phyloP scores from a whole-genome alignment of 2,329 filamentous ascomycete genomes.

The Ilyonectria sp. region DNA sequence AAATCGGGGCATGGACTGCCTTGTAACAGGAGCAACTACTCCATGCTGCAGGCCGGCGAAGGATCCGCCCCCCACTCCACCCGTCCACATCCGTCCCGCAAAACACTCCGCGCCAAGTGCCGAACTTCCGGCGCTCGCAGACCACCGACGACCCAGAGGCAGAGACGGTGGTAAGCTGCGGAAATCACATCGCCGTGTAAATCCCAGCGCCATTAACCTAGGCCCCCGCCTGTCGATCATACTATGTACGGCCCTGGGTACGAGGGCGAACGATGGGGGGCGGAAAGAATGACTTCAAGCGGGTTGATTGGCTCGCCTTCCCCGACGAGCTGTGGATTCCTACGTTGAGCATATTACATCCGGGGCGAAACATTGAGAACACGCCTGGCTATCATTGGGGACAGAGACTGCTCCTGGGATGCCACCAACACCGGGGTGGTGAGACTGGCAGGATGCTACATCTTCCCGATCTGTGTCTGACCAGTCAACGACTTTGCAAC shows the following conservation, averaged over 20 bases:
- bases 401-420: background rate
- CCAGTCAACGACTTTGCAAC: constrained; percentile 16
- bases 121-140: constrained; percentile 44
- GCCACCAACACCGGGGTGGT: constrained; percentile 4
- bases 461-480: background rate
- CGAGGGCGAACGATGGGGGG: constrained; percentile 16
- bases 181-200: constrained; percentile 38
- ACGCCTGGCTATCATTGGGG: constrained; percentile 16
- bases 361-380: constrained; percentile 6
- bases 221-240: constrained; percentile 37
- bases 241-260: constrained; percentile 18
- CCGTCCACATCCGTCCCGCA: constrained; percentile 33
- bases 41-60: constrained; percentile 40
- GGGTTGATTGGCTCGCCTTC: constrained; percentile 38
- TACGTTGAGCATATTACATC: constrained; percentile 28
- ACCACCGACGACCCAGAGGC: constrained; percentile 41
- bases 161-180: constrained; percentile 26
- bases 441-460: constrained; percentile 16
- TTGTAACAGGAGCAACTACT: constrained; percentile 11
- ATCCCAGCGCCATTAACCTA: constrained; percentile 21
- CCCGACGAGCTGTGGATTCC: constrained; percentile 33
- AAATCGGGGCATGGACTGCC: background rate
- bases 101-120: constrained; percentile 44
- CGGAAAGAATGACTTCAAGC: constrained; percentile 15
- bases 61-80: constrained; percentile 32